A percentile compares a stretch with the other conserved stretches of the same genome.
Conservation (phyloP, 2,329 filamentous ascomycete genomes). For the Colletotrichum viniferum region DNA sequence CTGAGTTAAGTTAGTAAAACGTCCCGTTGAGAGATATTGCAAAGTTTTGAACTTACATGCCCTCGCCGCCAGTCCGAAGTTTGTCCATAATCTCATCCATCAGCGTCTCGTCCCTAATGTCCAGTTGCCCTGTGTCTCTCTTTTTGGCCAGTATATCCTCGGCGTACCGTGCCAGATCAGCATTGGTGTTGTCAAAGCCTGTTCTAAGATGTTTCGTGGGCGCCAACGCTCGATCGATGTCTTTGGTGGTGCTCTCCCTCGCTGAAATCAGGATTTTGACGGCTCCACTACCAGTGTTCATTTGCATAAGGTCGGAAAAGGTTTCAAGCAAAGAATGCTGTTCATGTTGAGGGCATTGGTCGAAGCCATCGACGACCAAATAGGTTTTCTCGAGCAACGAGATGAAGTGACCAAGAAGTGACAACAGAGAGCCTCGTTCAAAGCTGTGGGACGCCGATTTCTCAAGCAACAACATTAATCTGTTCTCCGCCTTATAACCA, state of each 20-base stretch:
- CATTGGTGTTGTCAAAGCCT: rapidly evolving
- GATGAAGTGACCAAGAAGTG: rapidly evolving
- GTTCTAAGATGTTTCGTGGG: rapidly evolving
- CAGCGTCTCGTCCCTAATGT: rapidly evolving
- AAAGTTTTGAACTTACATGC: constrained; percentile 31
- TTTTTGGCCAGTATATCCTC: background rate
- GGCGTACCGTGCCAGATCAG: rapidly evolving
- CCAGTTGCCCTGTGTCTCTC: rapidly evolving
- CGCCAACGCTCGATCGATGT: rapidly evolving
- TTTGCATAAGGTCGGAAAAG: rapidly evolving
- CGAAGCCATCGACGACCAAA: rapidly evolving
- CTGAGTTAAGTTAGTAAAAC: rapidly evolving
- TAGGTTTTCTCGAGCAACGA: rapidly evolving
- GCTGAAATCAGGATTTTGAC: background rate
- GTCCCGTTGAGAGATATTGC: rapidly evolving
- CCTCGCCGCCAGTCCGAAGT: constrained; percentile 23
- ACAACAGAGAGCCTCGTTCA: rapidly evolving
- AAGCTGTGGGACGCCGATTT: rapidly evolving
- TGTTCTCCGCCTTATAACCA: too few species aligned
- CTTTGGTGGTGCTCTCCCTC: rapidly evolving
- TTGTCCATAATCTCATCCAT: rapidly evolving
- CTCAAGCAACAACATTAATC: too few species aligned
- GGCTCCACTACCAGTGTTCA: too few species aligned
- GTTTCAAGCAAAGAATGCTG: rapidly evolving
- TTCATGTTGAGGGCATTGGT: background rate